These are phyloP conservation scores for Dactylellina leptospora DNA, from an alignment of 2,329 filamentous ascomycete genomes.

Conservation along the genomic window DNA sequence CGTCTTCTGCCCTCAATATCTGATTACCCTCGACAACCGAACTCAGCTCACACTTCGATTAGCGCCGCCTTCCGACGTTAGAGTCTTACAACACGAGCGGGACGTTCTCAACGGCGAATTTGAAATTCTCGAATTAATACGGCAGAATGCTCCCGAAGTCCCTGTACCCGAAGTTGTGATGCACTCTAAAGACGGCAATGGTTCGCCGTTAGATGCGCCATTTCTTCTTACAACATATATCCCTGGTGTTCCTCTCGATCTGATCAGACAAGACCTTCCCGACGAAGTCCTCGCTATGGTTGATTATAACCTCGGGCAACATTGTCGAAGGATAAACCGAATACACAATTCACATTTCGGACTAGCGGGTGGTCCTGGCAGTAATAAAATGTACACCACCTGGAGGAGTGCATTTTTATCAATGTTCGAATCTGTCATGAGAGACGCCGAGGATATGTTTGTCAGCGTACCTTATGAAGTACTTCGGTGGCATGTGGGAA, in stretches of 20 bases:
- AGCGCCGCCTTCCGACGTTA: slow-evolving; percentile 48
- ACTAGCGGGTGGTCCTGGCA: slow-evolving; percentile 39
- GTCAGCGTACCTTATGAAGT: slow-evolving; percentile 68
- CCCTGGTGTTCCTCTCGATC: slow-evolving; percentile 53
- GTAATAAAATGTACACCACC: slow-evolving; percentile 59
- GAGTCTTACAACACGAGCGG: slow-evolving; percentile 55
- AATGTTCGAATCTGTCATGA: slow-evolving; percentile 67
- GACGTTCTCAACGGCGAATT: slow-evolving; percentile 54
- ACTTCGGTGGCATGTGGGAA: slow-evolving; percentile 66
- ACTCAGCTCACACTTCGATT: slow-evolving; percentile 29
- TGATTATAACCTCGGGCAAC: slow-evolving; percentile 58
- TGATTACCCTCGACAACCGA: slow-evolving; percentile 48
- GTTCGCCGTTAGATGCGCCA: slow-evolving; percentile 52
- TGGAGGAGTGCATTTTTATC: slow-evolving; percentile 70
- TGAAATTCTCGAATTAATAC: slow-evolving; percentile 52
- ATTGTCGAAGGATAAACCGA: slow-evolving; percentile 37
- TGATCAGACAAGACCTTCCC: slow-evolving; percentile 45
- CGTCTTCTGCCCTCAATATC: slow-evolving; percentile 37
- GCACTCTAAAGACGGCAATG: slow-evolving; percentile 49
- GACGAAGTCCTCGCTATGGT: slow-evolving; percentile 46
- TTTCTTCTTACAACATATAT: slow-evolving; percentile 55
- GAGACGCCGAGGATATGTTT: slow-evolving; percentile 70
- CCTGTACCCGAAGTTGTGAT: slow-evolving; percentile 54
- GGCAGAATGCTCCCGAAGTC: slow-evolving; percentile 26
- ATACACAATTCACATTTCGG: slow-evolving; percentile 42